Percentiles rank a stretch among this genome's conserved stretches.
phyloP scores from a whole-genome alignment of 2,329 filamentous ascomycete species.

The Botrytis fabae region DNA sequence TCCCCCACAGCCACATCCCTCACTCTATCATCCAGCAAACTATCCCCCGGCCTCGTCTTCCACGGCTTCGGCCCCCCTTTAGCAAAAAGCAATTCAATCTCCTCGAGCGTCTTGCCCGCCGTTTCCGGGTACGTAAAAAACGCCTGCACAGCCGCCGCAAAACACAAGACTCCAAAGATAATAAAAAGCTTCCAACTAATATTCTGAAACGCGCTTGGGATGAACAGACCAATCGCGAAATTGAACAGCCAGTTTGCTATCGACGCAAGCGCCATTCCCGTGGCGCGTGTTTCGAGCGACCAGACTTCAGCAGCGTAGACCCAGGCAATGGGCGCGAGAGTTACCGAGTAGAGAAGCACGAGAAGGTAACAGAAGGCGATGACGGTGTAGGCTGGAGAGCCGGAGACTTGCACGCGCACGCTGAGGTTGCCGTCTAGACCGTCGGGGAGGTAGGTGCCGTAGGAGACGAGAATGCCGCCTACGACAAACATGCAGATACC shows the following conservation, averaged over 20 bases:
- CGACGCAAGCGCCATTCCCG: constrained; percentile 58
- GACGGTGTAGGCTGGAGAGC: constrained; percentile 57
- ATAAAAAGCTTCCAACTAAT: constrained; percentile 57
- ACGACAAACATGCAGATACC: constrained; percentile 49
- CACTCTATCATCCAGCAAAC: constrained; percentile 29
- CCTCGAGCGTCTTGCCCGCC: constrained; percentile 40
- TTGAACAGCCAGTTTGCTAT: constrained; percentile 60
- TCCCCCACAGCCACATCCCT: constrained; percentile 25
- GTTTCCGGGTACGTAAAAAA: constrained; percentile 42
- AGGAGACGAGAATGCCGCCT: constrained; percentile 46
- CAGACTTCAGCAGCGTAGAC: constrained; percentile 66
- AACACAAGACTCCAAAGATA: constrained; percentile 50
- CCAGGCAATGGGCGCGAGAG: constrained; percentile 63
- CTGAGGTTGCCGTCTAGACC: constrained; percentile 51
- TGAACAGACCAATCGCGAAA: constrained; percentile 59
- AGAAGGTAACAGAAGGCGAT: constrained; percentile 67
- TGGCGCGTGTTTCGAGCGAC: constrained; percentile 60
- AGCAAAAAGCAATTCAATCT: constrained; percentile 41
- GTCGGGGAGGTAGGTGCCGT: constrained; percentile 46
- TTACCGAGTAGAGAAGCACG: constrained; percentile 64
- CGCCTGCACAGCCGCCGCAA: constrained; percentile 43
- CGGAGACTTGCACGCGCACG: constrained; percentile 53
- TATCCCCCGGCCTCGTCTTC: constrained; percentile 29
- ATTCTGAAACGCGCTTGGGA: constrained; percentile 58
- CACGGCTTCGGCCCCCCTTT: constrained; percentile 32